Base-by-base conservation (phyloP, 176 grass and related monocot species). In the Alopecurus myosuroides region DNA sequence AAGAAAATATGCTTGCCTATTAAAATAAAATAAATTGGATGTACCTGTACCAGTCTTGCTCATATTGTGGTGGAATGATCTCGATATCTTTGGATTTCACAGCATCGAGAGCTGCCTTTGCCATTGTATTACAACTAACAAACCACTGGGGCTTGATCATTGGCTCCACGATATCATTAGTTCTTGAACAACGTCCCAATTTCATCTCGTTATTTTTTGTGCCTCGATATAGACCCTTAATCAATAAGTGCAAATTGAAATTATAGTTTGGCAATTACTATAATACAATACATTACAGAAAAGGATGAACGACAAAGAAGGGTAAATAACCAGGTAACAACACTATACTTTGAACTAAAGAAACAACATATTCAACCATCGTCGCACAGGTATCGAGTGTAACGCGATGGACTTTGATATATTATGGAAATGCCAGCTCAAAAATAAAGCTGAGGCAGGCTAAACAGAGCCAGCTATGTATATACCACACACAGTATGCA, bases 131-230 rank as follows among this genome's bases (percentile, higher is more conserved):
- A 67, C 95, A 98, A 71, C 86, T 88, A 81, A 98, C 92, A 90
- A 95, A 98, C 95, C 95, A 98, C 49, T 98, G 95, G 56, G 92
- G 91, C 63, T 93, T 98, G 81, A 98, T 88, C 90, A 94, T 93
- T n/a, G 95, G 95, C 74, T 98, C 95, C 19, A 98, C 87, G 12
- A 98, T 89, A 80, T 98, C 95, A 86, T 88, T 89, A 86, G 78
- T 93, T 87, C 95, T 93, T 51, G 95, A 98, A 88, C 95, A 98
- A 77, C 92, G 75, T 9, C 95, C 95, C 82, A 98, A 85, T n/a
- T 80, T 91, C 92, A 98, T 98, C 89, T 95, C 92, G 42, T 98
- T 98, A 76, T 95, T 98, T 84, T 93, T 83, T 51, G 82, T 85
- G 57, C 81, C 92, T 83, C 89, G 93, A 53, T 98, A 95, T 18